These are phyloP conservation scores for Trichoderma oligosporum DNA, from an alignment of 2,329 filamentous ascomycete species.

Conservation along the genomic window DNA sequence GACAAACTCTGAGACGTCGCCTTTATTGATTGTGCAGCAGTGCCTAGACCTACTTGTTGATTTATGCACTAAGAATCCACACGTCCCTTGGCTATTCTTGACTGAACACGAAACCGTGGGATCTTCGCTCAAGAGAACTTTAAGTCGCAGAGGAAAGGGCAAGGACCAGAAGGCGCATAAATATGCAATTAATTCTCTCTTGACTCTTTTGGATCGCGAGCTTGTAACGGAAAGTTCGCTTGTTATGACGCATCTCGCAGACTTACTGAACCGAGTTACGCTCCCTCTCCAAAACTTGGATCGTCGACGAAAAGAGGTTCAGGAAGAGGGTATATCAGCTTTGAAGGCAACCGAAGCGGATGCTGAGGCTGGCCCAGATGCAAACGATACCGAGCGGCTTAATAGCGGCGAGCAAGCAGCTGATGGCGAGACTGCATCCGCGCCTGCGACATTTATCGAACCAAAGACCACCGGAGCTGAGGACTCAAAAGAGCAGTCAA, in stretches of 20 bases:
- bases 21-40: constrained; percentile 92
- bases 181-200: constrained; percentile 86
- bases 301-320: constrained; percentile 74
- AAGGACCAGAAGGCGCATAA: constrained; percentile 82
- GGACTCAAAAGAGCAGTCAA: constrained; percentile 33
- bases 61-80: constrained; percentile 77
- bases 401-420: constrained; percentile 27
- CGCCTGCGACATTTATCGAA: constrained; percentile 27
- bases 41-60: constrained; percentile 83
- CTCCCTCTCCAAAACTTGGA: constrained; percentile 77
- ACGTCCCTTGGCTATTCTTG: constrained; percentile 87
- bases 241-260: constrained; percentile 91
- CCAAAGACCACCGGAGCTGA: constrained; percentile 28
- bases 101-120: constrained; percentile 81
- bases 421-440: constrained; percentile 25
- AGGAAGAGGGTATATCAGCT: constrained; percentile 41
- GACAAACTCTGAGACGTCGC: constrained; percentile 82
- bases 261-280: constrained; percentile 83
- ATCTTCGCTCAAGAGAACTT: constrained; percentile 69
- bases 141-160: constrained; percentile 79
- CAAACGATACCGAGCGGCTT: constrained; percentile 31
- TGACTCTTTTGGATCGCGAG: constrained; percentile 85
- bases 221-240: constrained; percentile 95
- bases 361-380: constrained; percentile 29
- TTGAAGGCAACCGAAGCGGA: constrained; percentile 40